Percentiles rank a stretch among this genome's conserved stretches.
Evolutionary conservation across 164 flowering plant genomes (phyloP).

Genomic region (Sextonia rubra): DNA sequence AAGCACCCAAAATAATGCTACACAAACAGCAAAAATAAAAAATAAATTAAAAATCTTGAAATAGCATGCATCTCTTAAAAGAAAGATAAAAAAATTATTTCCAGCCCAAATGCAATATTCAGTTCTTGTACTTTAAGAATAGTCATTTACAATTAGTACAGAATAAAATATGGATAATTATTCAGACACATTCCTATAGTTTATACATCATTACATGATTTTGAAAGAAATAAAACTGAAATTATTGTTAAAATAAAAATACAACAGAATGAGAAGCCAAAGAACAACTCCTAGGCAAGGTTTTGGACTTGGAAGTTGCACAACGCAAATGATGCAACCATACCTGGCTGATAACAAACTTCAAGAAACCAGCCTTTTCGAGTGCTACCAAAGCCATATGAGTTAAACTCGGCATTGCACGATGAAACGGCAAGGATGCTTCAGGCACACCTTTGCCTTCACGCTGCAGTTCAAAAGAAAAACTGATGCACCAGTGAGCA

Average conservation of each 20-base stretch:
- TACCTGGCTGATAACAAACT: conserved; percentile 94
- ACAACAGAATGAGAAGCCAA: not conserved
- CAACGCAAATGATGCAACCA: not conserved
- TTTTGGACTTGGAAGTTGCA: not conserved
- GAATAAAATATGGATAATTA: too few species aligned
- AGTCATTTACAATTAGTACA: too few species aligned
- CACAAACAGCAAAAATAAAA: too few species aligned
- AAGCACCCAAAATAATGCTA: too few species aligned
- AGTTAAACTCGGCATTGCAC: conserved; percentile 89
- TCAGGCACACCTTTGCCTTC: conserved; percentile 88
- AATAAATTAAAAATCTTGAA: too few species aligned
- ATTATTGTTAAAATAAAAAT: too few species aligned
- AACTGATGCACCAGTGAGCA: conserved; percentile 1
- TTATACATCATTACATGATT: too few species aligned
- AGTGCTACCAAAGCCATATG: conserved; percentile 94
- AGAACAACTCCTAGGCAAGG: not conserved
- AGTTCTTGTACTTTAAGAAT: too few species aligned
- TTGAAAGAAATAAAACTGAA: not conserved
- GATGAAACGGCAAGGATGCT: conserved; percentile 92
- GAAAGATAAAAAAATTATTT: too few species aligned
- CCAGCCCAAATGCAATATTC: too few species aligned
- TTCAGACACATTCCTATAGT: too few species aligned
- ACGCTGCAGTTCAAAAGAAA: conserved; percentile 42
- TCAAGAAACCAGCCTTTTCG: conserved; percentile 82
- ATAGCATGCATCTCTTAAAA: too few species aligned